phyloP scores from a whole-genome alignment of 192 early-diverging fungal genomes.

The Dissophora ornata region DNA sequence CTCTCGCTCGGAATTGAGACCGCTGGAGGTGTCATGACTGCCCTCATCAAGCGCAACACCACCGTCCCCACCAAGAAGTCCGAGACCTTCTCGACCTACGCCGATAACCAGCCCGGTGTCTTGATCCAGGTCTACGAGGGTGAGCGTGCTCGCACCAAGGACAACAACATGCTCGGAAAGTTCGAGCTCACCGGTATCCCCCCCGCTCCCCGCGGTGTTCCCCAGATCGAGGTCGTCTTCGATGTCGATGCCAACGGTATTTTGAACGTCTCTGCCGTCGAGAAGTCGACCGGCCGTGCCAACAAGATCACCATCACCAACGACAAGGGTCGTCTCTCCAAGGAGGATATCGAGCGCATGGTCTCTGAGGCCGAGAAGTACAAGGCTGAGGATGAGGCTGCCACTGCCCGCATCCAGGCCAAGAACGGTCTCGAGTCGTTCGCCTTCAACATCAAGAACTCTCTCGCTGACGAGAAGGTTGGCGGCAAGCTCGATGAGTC shows the following conservation, averaged over 20 bases:
- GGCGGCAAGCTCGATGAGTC: constrained; percentile 80
- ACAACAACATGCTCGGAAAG: constrained; percentile 99
- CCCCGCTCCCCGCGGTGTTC: constrained; percentile 96
- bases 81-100: constrained; percentile 97
- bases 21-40: constrained; percentile 98
- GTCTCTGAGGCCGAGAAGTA: constrained; percentile 64
- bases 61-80: constrained; percentile 98
- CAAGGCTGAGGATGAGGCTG: constrained; percentile 96
- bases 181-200: constrained; percentile 98
- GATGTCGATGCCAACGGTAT: constrained; percentile 99
- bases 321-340: constrained; percentile 97
- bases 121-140: constrained; percentile 98
- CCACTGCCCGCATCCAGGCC: constrained; percentile 87
- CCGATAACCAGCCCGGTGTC: constrained; percentile 98
- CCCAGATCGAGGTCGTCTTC: constrained; percentile 97
- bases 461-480: constrained; percentile 80
- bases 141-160: constrained; percentile 96
- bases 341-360: constrained; percentile 99
- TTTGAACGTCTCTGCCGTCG: constrained; percentile 92
- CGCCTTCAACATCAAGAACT: constrained; percentile 98
- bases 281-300: constrained; percentile 93
- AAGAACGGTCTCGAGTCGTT: constrained; percentile 98
- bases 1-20: constrained; percentile 99
- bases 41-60: constrained; percentile 98
- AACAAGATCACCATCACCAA: constrained; percentile 99